Percentiles rank a stretch among this genome's conserved stretches.
phyloP scores from a whole-genome alignment of 2,329 filamentous ascomycete genomes.

The Nemania sp. region DNA sequence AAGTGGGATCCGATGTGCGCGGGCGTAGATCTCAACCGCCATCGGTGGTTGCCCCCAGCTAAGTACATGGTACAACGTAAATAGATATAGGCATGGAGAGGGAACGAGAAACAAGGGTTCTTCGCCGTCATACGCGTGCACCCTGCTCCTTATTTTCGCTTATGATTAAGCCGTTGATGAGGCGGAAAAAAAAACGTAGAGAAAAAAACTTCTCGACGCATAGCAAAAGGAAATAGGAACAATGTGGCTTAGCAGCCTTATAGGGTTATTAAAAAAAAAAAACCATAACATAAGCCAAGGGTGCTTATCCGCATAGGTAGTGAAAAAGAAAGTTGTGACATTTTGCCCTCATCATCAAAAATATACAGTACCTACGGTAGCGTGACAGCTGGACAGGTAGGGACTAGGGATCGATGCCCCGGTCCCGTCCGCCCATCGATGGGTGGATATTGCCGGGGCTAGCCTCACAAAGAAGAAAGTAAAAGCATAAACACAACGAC shows the following conservation, averaged over 20 bases:
- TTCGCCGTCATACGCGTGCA: constrained; percentile 20
- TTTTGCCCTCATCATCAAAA: constrained; percentile 43
- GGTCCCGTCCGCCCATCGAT: constrained; percentile 15
- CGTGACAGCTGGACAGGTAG: constrained; percentile 41
- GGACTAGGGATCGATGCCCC: constrained; percentile 8
- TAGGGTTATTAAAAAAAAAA: no score
- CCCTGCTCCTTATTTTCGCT: constrained; percentile 3
- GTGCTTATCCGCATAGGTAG: no score
- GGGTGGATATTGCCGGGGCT: constrained; percentile 12
- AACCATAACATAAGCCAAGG: constrained; percentile 3
- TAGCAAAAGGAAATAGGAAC: neutral
- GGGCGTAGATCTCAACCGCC: constrained; percentile 30
- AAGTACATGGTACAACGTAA: constrained; percentile 1
- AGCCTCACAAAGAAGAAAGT: constrained; percentile 13
- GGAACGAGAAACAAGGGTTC: constrained; percentile 16
- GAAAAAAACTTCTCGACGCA: neutral
- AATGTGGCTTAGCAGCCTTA: constrained; percentile 13
- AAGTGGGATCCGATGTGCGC: constrained; percentile 26
- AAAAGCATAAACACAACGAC: constrained; percentile 6
- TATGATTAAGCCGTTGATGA: neutral
- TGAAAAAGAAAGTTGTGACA: constrained; percentile 33
- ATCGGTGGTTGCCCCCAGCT: constrained; percentile 18
- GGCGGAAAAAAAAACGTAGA: neutral
- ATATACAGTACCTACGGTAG: neutral
- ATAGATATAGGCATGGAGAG: neutral